phyloP scores from a whole-genome alignment of 2,329 filamentous ascomycete species.

The Calonectria pauciramosa region DNA sequence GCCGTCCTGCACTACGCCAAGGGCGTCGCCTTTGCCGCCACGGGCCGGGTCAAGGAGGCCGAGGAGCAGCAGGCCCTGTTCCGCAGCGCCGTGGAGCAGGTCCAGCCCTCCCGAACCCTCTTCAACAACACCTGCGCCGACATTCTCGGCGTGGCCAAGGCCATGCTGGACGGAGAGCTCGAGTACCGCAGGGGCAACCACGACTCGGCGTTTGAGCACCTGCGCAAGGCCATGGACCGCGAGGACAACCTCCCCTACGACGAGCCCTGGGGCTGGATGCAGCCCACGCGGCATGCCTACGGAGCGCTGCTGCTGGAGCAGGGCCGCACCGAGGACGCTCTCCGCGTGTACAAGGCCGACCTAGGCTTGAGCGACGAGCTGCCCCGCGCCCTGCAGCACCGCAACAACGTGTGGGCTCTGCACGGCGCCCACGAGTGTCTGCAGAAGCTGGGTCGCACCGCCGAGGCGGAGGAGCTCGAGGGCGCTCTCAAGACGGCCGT shows the following conservation, averaged over 20 bases:
- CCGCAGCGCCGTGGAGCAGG: constrained; percentile 60
- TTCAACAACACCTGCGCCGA: constrained; percentile 60
- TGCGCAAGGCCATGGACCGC: constrained; percentile 68
- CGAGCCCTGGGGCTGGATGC: constrained; percentile 87
- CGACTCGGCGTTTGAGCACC: constrained; percentile 68
- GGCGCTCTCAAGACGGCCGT: neutral
- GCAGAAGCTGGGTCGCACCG: constrained; percentile 58
- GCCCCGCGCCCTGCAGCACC: constrained; percentile 75
- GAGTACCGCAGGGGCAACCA: constrained; percentile 75
- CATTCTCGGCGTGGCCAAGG: constrained; percentile 71
- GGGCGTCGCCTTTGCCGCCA: constrained; percentile 75
- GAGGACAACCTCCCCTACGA: constrained; percentile 77
- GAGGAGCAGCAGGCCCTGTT: constrained; percentile 66
- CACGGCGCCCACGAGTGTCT: constrained; percentile 82
- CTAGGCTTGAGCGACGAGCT: constrained; percentile 71
- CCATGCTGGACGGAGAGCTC: constrained; percentile 81
- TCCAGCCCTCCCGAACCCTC: constrained; percentile 71
- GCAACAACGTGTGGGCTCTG: constrained; percentile 81
- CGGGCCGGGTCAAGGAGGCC: constrained; percentile 67
- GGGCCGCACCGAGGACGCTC: constrained; percentile 67
- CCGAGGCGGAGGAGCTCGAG: constrained; percentile 49
- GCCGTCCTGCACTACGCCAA: constrained; percentile 79
- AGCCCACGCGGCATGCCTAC: constrained; percentile 78
- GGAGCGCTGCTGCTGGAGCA: constrained; percentile 79
- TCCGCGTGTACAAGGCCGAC: constrained; percentile 71